Evolutionary conservation across 2,329 filamentous ascomycete genomes (phyloP).

Genomic region (Macrophomina pseudophaseolina): DNA sequence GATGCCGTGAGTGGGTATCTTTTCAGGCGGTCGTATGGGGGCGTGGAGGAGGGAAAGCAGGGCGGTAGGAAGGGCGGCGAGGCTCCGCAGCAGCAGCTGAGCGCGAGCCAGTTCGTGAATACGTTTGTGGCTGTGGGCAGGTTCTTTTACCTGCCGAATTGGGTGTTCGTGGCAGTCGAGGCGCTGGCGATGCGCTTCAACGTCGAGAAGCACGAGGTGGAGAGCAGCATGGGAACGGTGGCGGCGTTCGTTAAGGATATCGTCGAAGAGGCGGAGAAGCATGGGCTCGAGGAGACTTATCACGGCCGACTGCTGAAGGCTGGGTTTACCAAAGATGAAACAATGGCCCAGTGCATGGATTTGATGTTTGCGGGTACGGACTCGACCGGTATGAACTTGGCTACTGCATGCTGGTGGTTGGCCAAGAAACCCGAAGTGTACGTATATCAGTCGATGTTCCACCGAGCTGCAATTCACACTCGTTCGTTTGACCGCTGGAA

Average conservation of each 20-base stretch:
- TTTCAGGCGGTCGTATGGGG: slow-evolving; percentile 58
- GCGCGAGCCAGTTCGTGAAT: slow-evolving; percentile 35
- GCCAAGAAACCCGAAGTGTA: slow-evolving; percentile 50
- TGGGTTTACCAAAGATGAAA: slow-evolving; percentile 51
- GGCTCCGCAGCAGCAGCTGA: slow-evolving; percentile 49
- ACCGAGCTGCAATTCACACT: not conserved
- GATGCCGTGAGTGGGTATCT: slow-evolving; percentile 62
- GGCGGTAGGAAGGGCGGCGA: slow-evolving; percentile 23
- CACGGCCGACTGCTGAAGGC: slow-evolving; percentile 54
- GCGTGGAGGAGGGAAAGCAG: slow-evolving; percentile 46
- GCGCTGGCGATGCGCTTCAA: slow-evolving; percentile 43
- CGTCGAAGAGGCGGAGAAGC: slow-evolving; percentile 36
- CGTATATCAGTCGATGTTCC: slow-evolving; percentile 22
- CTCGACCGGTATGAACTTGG: slow-evolving; percentile 57
- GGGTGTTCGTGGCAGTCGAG: slow-evolving; percentile 48
- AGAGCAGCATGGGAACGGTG: slow-evolving; percentile 46
- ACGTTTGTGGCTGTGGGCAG: slow-evolving; percentile 42
- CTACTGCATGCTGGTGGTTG: slow-evolving; percentile 54
- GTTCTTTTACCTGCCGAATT: slow-evolving; percentile 59
- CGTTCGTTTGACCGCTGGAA: not conserved
- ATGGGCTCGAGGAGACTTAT: slow-evolving; percentile 49
- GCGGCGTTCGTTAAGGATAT: slow-evolving; percentile 51
- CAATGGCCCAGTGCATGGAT: slow-evolving; percentile 59
- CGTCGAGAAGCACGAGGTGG: slow-evolving; percentile 40
- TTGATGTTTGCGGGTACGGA: slow-evolving; percentile 45